phyloP scores from a whole-genome alignment of 208 protist species.

The Leishmania tropica region DNA sequence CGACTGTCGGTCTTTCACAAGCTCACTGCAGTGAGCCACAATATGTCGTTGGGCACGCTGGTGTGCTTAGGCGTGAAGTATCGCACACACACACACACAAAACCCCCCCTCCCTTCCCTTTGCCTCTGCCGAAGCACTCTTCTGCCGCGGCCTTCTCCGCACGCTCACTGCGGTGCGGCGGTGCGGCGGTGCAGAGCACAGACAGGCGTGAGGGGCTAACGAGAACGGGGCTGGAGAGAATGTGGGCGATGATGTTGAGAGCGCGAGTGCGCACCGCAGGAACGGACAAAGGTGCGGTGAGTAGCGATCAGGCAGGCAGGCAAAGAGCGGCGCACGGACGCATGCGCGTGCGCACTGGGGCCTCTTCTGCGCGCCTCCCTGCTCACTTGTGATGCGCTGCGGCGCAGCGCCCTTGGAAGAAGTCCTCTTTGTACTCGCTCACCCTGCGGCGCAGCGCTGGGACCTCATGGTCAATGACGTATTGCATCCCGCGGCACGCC shows the following conservation, averaged over 20 bases:
- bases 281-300: background rate
- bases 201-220: background rate
- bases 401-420: slow-evolving; percentile 8
- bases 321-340: background rate
- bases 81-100: too few species aligned
- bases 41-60: background rate
- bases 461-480: slow-evolving; percentile 43
- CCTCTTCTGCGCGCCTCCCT: background rate
- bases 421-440: slow-evolving; percentile 42
- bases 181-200: too few species aligned
- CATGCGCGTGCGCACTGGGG: background rate
- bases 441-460: slow-evolving; percentile 47
- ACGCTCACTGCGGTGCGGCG: too few species aligned
- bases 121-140: too few species aligned
- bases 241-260: background rate
- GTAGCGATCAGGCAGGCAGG: background rate
- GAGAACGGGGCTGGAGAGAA: background rate
- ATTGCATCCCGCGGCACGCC: slow-evolving; percentile 34
- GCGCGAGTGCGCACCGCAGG: background rate
- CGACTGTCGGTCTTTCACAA: background rate
- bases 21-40: background rate
- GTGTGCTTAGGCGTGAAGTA: background rate
- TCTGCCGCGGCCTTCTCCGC: too few species aligned
- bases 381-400: background rate
- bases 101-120: too few species aligned